Percentiles rank a stretch among this genome's conserved stretches.
phyloP scores from a whole-genome alignment of 164 flowering plant genomes.

The Macadamia tetraphylla region DNA sequence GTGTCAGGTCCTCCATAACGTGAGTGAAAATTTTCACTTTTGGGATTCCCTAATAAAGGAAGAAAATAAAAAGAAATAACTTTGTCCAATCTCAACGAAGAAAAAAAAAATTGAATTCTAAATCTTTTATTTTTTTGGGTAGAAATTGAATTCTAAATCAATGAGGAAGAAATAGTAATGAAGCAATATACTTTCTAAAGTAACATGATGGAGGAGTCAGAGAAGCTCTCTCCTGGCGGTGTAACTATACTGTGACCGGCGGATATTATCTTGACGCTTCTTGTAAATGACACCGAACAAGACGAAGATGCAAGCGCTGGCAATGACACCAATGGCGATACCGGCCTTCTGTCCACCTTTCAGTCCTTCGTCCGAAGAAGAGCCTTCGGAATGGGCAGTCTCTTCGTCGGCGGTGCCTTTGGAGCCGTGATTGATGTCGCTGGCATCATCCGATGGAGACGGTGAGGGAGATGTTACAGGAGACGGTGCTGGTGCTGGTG shows the following conservation, averaged over 20 bases:
- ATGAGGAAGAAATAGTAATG: too few relatives aligned
- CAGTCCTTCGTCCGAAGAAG: slow-evolving; percentile 9
- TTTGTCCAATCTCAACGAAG: too few relatives aligned
- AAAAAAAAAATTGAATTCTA: too few relatives aligned
- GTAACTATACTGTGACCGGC: slow-evolving; percentile 17
- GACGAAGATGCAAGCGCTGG: slow-evolving; percentile 12
- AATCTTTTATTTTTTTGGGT: too few relatives aligned
- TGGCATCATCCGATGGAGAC: background rate
- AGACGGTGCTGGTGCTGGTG: slow-evolving; percentile 16
- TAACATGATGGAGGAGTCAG: background rate
- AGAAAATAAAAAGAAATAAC: too few relatives aligned
- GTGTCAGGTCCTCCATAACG: too few relatives aligned
- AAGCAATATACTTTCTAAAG: too few relatives aligned
- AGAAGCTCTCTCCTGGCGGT: slow-evolving; percentile 16
- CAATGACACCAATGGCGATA: slow-evolving; percentile 17
- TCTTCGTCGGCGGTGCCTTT: background rate
- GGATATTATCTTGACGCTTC: slow-evolving; percentile 20
- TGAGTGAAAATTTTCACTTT: too few relatives aligned
- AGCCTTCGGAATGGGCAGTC: background rate
- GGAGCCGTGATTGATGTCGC: background rate
- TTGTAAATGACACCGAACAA: slow-evolving; percentile 18
- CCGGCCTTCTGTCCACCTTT: slow-evolving; percentile 23
- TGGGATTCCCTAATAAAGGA: too few relatives aligned
- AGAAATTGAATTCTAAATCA: too few relatives aligned
- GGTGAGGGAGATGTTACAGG: too few relatives aligned